A percentile compares a stretch with the other conserved stretches of the same genome.
Evolutionary conservation across 1,284 basidiomycete genomes (phyloP).

Genomic region (Moesziomyces sp.): DNA sequence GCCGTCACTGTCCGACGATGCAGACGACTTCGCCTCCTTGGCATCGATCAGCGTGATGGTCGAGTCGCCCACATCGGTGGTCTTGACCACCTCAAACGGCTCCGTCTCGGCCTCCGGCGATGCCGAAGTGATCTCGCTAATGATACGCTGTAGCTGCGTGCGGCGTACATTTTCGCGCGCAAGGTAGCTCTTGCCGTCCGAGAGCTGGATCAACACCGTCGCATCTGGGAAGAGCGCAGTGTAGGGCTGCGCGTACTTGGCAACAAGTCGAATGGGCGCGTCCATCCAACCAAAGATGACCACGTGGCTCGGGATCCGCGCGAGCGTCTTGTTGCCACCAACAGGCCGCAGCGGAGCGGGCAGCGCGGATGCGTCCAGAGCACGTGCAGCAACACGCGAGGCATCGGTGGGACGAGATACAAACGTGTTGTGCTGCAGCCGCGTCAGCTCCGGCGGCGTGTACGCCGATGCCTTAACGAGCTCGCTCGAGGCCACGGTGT

Average conservation of each 20-base stretch:
- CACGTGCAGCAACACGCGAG: constrained; percentile 14
- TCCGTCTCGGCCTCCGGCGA: neutral
- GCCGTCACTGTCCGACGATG: constrained; percentile 8
- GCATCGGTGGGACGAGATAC: constrained; percentile 28
- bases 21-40: constrained; percentile 19
- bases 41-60: constrained; percentile 41
- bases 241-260: constrained; percentile 62
- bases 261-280: constrained; percentile 54
- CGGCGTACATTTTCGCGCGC: constrained; percentile 23
- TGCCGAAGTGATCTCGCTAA: constrained; percentile 20
- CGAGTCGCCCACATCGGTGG: constrained; percentile 41
- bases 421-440: constrained; percentile 37
- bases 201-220: constrained; percentile 59
- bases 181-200: constrained; percentile 47
- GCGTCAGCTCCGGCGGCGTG: constrained; percentile 25
- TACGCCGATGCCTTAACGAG: constrained; percentile 12
- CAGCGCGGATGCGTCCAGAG: constrained; percentile 14
- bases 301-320: constrained; percentile 19
- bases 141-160: constrained; percentile 23
- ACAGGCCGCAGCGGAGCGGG: constrained; percentile 28
- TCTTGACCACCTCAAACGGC: neutral
- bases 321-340: constrained; percentile 8
- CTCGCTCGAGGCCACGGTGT: too few species aligned
- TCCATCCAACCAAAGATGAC: constrained; percentile 66
- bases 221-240: constrained; percentile 53